A percentile compares a stretch with the other conserved stretches of the same genome.
These are phyloP conservation scores for Talaromyces pinophilus DNA, from an alignment of 2,329 filamentous ascomycete species.

Conservation along the genomic window DNA sequence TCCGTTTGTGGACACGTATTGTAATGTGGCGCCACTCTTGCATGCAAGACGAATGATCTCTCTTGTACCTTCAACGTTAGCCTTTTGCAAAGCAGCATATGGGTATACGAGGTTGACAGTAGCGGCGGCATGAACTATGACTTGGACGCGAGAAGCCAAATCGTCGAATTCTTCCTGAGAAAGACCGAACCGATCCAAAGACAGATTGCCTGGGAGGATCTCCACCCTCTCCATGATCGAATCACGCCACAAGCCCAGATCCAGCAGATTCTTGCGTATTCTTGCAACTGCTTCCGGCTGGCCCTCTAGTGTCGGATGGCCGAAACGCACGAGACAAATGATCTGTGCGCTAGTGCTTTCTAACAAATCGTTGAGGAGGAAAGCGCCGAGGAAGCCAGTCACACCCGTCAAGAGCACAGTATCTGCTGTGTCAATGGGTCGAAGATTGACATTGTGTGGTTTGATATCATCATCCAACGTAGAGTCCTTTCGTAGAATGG, in stretches of 20 bases:
- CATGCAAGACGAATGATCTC: conserved; percentile 73
- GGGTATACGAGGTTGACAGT: conserved; percentile 81
- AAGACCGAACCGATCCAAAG: conserved; percentile 68
- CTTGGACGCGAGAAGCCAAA: conserved; percentile 65
- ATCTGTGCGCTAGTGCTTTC: conserved; percentile 69
- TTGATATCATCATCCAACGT: conserved; percentile 70
- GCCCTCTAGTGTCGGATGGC: conserved; percentile 65
- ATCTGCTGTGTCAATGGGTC: conserved; percentile 64
- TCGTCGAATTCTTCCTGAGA: conserved; percentile 65
- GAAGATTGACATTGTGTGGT: conserved; percentile 56
- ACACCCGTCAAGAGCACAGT: conserved; percentile 73
- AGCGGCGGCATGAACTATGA: conserved; percentile 75
- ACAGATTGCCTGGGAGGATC: conserved; percentile 71
- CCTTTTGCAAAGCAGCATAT: conserved; percentile 71
- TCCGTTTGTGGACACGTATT: conserved; percentile 79
- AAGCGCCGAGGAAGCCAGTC: conserved; percentile 75
- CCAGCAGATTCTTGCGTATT: conserved; percentile 74
- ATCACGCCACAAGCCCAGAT: conserved; percentile 75
- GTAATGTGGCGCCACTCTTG: conserved; percentile 67
- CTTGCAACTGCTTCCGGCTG: conserved; percentile 68
- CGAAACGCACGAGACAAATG: conserved; percentile 72
- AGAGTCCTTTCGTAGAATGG: conserved; percentile 67
- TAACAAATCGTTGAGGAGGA: conserved; percentile 68
- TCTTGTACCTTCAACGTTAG: conserved; percentile 77
- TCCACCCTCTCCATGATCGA: conserved; percentile 76